Evolutionary conservation across 1,139 yeast genomes (phyloP), one percentile per base, ranked within the genome.

Genomic region (Suhomyces guaymorum): DNA sequence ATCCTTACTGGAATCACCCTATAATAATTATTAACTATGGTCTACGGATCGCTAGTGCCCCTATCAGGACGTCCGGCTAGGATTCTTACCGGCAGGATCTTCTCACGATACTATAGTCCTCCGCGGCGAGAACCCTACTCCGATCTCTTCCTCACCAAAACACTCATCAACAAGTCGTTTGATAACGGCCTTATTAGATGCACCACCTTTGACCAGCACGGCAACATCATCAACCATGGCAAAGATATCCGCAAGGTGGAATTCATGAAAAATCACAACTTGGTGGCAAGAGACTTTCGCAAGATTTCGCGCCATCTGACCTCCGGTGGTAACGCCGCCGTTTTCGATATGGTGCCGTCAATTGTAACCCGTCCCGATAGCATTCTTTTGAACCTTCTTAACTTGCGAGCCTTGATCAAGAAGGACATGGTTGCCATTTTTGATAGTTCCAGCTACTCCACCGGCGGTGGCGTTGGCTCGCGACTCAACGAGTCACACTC

Each of bases 181-280:
- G 66, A 55, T 17, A 57, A 48, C 29, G 70, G 63, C 24, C 49
- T 45, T 33, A 62, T 71, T 15, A 44, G 82, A 41, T 89, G 97
- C 50, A 87, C 97, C 0, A 58, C 67, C 11, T 70, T 70, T 37
- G 57, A 70, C 41, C 35, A 44, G 5, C 33, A 48, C 3, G 76
- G 76, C 3, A 57, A 62, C 24, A 61, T 70, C 44, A 54, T 60
- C 4, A 56, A 58, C 15, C 74, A 67, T 37, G 72, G 73, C 12
- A 62, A 63, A 39, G 73, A 67, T 26, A 49, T 69, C 24, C 54
- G 57, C 29, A 54, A 68, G 35, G 52, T 48, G 42, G 61, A 61
- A 28, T 69, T 70, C 41, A 59, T 70, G 61, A 60, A 61, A 37
- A 40, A 50, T 11, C 59, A 68, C 43, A 55, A 61, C 30, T 48